These are phyloP conservation scores for Sonneratia alba DNA, from an alignment of 345 rosid species.

Conservation along the genomic window DNA sequence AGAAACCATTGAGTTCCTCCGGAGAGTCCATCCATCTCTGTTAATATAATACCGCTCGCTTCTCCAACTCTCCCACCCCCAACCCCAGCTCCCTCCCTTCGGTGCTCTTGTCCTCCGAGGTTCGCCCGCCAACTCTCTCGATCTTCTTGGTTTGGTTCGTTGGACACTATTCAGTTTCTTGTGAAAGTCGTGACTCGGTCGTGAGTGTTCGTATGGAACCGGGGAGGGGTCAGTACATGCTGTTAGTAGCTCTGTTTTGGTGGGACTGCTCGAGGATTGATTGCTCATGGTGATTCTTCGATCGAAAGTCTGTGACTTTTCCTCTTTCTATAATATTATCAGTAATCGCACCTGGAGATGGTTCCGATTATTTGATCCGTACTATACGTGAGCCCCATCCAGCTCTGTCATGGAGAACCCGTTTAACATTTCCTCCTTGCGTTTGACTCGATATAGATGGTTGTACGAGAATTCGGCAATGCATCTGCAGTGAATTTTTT, in stretches of 20 bases:
- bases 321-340: too few relatives aligned
- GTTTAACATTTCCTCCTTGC: too few relatives aligned
- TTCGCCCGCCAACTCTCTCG: neutral
- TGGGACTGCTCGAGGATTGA: constrained; percentile 7
- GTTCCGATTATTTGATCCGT: neutral
- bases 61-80: neutral
- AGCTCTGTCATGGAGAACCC: too few relatives aligned
- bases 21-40: constrained; percentile 2
- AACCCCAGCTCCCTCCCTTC: neutral
- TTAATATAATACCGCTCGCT: neutral
- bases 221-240: neutral
- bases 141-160: neutral
- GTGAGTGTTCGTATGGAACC: neutral
- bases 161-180: neutral
- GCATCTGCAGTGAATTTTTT: too few relatives aligned
- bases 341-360: neutral
- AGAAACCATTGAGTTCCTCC: constrained; percentile 7
- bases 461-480: too few relatives aligned
- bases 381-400: neutral
- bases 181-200: neutral
- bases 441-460: too few relatives aligned
- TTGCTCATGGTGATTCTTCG: neutral
- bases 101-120: neutral
- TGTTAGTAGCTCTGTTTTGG: neutral
- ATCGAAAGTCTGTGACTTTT: neutral